Evolutionary conservation across 108 stramenopile species (phyloP), one percentile per base, ranked within the genome.

Genomic region (Pseudonitzschia pungens): DNA sequence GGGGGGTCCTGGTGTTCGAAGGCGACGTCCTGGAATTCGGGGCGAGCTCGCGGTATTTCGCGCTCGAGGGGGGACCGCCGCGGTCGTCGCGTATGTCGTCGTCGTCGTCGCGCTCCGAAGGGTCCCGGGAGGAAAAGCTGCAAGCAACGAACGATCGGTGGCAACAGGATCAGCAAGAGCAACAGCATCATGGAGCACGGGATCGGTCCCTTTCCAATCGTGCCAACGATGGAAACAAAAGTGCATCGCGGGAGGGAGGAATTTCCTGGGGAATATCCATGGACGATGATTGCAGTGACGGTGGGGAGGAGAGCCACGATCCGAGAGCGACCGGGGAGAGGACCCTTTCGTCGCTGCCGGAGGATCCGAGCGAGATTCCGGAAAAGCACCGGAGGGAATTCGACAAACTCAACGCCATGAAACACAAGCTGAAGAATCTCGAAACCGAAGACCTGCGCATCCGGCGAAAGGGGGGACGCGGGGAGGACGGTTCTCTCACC

Each of bases 1-100:
- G 91, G 43, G 91, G 92, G 5, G 83, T 93, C 56, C 66, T 88
- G 69, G 2, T 93, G n/a, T 87, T 72, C 70, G 87, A 86, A 0
- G 90, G 90, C 4, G 90, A 91, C 76, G 80, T 86, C 5, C 76
- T 93, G 26, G 65, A 74, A 51, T 90, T 91, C 77, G 92, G 92
- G 11, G 87, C 82, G 6, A 80, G 78, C 9, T 89, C 92, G 48
- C 72, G 92, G 21, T 29, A 85, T 3, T 93, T 70, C 74, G 80
- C 74, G 42, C 58, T 93, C 53, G 89, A 89, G 53, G 92, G 90
- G 4, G 24, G 24, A 24, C 54, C 54, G 12, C 54, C 54, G 54
- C 24, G n/a, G n/a, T n/a, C n/a, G n/a, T n/a, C n/a, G n/a, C n/a
- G n/a, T n/a, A n/a, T n/a, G n/a, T n/a, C n/a, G n/a, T n/a, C n/a